Evolutionary conservation across 768 basidiomycete species (phyloP), one percentile per base, ranked within the genome.

Genomic region (Rhizopogon rudus): DNA sequence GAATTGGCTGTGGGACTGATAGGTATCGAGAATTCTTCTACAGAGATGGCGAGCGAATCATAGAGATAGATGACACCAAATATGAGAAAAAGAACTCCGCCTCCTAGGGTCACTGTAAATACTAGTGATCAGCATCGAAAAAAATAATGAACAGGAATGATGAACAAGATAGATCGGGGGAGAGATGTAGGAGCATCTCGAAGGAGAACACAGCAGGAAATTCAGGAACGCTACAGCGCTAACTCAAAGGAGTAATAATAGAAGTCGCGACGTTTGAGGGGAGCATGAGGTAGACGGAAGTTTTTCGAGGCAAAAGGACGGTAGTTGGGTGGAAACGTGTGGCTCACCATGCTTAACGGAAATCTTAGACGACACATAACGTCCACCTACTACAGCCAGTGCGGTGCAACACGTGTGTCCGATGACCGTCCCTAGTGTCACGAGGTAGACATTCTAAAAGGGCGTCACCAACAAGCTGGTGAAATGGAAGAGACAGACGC

Each of bases 141-240:
- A 40, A 5, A 52, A 59, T 40, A 65, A 73, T 88, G 57, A 54
- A 95, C 93, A 89, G 31, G 31, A 46, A 67, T 94, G 63, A 22
- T 96, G 97, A 44, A 97, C 89, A 25, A 91, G 35, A 94, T 60
- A 98, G 91, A 74, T 92, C 92, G 3, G 88, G 93, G 0, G 93
- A 93, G 37, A 97, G 73, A 66, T 88, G 96, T 20, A 92, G 9
- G 5, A 9, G 13, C 33, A 35, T 12, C 7, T 48, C 3, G n/a
- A 31, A 13, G 0, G 90, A 93, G n/a, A 97, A 76, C 46, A 98
- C 93, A 7, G 96, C 97, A 0, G 10, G 3, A 3, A 35, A 35
- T 35, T 0, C 35, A 35, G 93, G 78, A 1, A 83, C 81, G 0
- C 94, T 97, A 71, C 95, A 98, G 55, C 3, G 10, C 35, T 10